Percentiles rank a stretch among this genome's conserved stretches.
Conservation (phyloP, 1,284 basidiomycete species). For the Marasmius tenuissimus region DNA sequence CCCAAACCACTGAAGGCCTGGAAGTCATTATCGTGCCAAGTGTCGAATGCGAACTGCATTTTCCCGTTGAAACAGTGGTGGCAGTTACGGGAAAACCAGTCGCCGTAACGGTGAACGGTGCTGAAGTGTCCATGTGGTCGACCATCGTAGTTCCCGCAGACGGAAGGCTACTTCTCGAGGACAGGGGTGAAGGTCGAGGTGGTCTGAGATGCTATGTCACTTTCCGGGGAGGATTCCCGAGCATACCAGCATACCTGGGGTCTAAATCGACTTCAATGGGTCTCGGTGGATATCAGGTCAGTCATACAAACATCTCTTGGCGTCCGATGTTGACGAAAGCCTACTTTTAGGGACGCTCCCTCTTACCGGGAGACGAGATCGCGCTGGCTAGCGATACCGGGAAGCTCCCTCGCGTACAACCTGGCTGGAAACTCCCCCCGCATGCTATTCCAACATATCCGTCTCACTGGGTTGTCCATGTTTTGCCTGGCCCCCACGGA, state of each 20-base stretch:
- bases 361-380: constrained; percentile 48
- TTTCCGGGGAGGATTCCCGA: constrained; percentile 61
- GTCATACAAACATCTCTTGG: neutral
- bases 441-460: constrained; percentile 45
- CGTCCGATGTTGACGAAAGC: neutral
- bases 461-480: constrained; percentile 50
- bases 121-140: constrained; percentile 46
- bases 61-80: constrained; percentile 50
- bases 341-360: constrained; percentile 40
- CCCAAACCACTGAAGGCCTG: constrained; percentile 50
- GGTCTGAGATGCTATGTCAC: constrained; percentile 62
- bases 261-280: constrained; percentile 66
- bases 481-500: constrained; percentile 65
- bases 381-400: constrained; percentile 32
- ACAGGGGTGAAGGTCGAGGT: constrained; percentile 15
- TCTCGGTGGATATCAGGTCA: constrained; percentile 58
- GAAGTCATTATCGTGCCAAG: constrained; percentile 51
- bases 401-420: constrained; percentile 10
- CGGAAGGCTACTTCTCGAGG: constrained; percentile 43
- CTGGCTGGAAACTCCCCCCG: constrained; percentile 16
- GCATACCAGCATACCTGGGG: constrained; percentile 56
- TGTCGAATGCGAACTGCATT: constrained; percentile 38
- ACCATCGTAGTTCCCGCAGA: constrained; percentile 45
- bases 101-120: constrained; percentile 42
- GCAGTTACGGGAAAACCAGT: constrained; percentile 58